Conservation (phyloP, 2,329 filamentous ascomycete species). For the Pseudopyricularia cyperi region DNA sequence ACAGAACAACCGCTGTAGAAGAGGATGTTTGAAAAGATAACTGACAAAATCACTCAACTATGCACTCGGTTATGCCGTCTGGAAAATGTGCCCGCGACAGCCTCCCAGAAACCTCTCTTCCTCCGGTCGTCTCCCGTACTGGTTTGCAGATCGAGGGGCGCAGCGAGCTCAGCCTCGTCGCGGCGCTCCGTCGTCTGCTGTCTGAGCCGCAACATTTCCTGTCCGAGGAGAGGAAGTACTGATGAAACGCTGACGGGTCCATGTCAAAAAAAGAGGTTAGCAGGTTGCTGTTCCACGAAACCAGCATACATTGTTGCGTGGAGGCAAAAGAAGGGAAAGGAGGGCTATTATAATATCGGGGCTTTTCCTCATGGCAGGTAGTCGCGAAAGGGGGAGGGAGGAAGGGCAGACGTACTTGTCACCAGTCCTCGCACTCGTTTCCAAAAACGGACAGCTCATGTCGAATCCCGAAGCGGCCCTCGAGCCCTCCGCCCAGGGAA, state of each 20-base stretch:
- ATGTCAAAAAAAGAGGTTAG: too few species aligned
- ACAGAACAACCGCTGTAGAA: too few species aligned
- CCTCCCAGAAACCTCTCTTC: not conserved
- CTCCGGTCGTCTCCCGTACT: not conserved
- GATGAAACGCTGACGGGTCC: slow-evolving; percentile 10
- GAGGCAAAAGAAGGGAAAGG: not conserved
- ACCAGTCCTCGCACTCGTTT: slow-evolving; percentile 18
- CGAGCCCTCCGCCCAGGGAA: slow-evolving; percentile 19
- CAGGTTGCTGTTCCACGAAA: too few species aligned
- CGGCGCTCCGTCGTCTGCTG: slow-evolving; percentile 12
- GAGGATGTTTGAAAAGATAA: not conserved
- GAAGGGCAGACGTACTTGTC: slow-evolving; percentile 9
- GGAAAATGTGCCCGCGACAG: not conserved
- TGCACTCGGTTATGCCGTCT: not conserved
- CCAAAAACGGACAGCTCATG: slow-evolving; percentile 15
- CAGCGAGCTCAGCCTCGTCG: slow-evolving; percentile 9
- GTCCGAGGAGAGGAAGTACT: slow-evolving; percentile 19
- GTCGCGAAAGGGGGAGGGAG: too few species aligned
- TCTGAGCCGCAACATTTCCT: slow-evolving; percentile 19
- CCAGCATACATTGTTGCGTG: not conserved
- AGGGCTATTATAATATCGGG: not conserved
- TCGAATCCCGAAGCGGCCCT: slow-evolving; percentile 10
- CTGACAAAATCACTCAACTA: not conserved
- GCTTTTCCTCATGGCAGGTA: too few species aligned
- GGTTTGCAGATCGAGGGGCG: slow-evolving; percentile 1